Conservation (phyloP, 257 asterid genomes). For the Galeopsis tetrahit region DNA sequence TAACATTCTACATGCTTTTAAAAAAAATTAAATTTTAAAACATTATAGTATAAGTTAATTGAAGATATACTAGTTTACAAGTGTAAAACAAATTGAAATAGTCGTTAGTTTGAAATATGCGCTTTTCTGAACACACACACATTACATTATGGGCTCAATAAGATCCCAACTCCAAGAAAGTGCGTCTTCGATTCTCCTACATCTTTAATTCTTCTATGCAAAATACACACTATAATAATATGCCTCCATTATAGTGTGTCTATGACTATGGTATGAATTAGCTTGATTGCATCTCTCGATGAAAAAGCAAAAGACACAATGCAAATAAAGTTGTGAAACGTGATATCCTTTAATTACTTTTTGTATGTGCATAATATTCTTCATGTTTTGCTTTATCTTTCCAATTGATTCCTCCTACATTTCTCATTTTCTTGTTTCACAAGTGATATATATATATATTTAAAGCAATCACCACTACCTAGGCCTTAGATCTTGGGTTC, state of each 20-base stretch:
- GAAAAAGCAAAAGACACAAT: neutral
- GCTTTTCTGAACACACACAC: too few species aligned
- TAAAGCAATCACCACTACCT: too few species aligned
- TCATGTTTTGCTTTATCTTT: conserved; percentile 30
- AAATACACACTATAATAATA: neutral
- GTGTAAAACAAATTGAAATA: too few species aligned
- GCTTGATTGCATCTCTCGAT: conserved; percentile 18
- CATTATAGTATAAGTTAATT: too few species aligned
- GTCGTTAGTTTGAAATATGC: too few species aligned
- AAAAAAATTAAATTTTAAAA: too few species aligned
- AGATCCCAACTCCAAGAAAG: neutral
- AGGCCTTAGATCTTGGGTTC: too few species aligned
- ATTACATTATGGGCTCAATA: too few species aligned
- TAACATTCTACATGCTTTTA: too few species aligned
- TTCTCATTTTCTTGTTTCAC: neutral
- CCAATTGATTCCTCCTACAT: neutral
- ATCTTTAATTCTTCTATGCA: neutral
- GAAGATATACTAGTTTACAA: too few species aligned
- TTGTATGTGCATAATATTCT: conserved; percentile 23
- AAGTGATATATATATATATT: too few species aligned
- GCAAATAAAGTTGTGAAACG: conserved; percentile 14
- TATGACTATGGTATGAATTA: neutral
- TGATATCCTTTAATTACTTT: conserved; percentile 27
- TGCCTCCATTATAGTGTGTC: neutral
- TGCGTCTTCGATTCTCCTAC: conserved; percentile 5